Conservation (phyloP, 441 rosid genomes). For the Breynia disticha region DNA sequence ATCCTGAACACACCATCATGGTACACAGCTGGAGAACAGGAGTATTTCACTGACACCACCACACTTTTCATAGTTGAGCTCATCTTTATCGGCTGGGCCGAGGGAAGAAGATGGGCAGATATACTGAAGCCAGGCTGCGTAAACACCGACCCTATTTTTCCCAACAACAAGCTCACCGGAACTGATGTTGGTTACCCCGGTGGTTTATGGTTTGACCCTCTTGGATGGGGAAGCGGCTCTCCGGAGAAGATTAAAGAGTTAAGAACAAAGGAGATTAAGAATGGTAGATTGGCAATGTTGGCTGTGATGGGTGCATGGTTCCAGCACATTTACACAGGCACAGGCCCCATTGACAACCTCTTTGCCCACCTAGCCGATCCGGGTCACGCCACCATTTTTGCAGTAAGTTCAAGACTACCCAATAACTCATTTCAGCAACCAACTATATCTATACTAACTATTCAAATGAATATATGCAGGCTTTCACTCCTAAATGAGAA, state of each 20-base stretch:
- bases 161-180: constrained; percentile 94
- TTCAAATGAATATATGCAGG: constrained; percentile 30
- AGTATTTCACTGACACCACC: constrained; percentile 94
- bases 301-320: constrained; percentile 99
- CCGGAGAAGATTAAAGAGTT: constrained; percentile 76
- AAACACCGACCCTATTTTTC: constrained; percentile 91
- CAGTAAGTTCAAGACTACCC: constrained; percentile 46
- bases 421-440: too few species aligned
- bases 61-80: constrained; percentile 75
- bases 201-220: constrained; percentile 94
- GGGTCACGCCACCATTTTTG: constrained; percentile 86
- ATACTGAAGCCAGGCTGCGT: constrained; percentile 89
- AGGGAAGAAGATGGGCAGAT: constrained; percentile 96
- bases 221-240: constrained; percentile 84
- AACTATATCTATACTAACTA: neutral
- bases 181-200: constrained; percentile 98
- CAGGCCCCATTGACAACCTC: constrained; percentile 94
- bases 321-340: constrained; percentile 93
- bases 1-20: constrained; percentile 88
- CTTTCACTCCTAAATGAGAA: constrained; percentile 78
- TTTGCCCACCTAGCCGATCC: constrained; percentile 97
- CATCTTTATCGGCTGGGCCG: constrained; percentile 89
- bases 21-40: constrained; percentile 78
- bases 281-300: constrained; percentile 91
- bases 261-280: constrained; percentile 92